Evolutionary conservation across 305 asterid genomes (phyloP), one percentile per base, ranked within the genome.

Genomic region (Fraxinus platypoda): DNA sequence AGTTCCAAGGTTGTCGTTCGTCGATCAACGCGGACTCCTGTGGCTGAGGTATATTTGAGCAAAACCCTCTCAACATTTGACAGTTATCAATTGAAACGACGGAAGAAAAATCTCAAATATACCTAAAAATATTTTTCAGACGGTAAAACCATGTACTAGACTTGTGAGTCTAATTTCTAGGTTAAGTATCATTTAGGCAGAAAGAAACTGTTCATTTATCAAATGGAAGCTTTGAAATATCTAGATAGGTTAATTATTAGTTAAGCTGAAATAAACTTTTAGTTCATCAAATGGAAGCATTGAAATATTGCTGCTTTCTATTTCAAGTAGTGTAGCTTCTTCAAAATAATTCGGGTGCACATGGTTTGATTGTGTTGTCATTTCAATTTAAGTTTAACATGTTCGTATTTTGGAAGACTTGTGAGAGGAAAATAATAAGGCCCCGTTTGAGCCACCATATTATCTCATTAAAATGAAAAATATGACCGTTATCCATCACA

Each of bases 21-120:
- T n/a, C 89, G 90, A 1, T 93, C 98, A 68, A 95, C 97, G 13
- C 83, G 89, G 87, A 91, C 93, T 81, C 95, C 95, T 57, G 92
- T 90, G 71, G 59, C 81, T 81, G 94, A 92, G 98, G 98, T 95
- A 88, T 34, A 30, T 13, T 23, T 75, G 6, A 78, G 30, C 38
- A 26, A 30, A 33, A 73, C 57, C 35, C 75, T 57, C 78, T 57
- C 49, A 8, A 8, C 17, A 34, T 74, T 73, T 28, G 46, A 2
- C 38, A 1, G 35, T 19, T 46, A 46, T 46, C 57, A 13, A 46
- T 46, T 12, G 57, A 46, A 13, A 46, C 4, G 57, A 46, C 6
- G 4, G 57, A 46, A 12, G 19, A 46, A 46, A 46, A 46, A 12
- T 12, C 19, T 46, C 19, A 12, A 43, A 12, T 12, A 13, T 46